phyloP scores from a whole-genome alignment of 768 basidiomycete genomes.

The Gloeopeniophorella convolvens region DNA sequence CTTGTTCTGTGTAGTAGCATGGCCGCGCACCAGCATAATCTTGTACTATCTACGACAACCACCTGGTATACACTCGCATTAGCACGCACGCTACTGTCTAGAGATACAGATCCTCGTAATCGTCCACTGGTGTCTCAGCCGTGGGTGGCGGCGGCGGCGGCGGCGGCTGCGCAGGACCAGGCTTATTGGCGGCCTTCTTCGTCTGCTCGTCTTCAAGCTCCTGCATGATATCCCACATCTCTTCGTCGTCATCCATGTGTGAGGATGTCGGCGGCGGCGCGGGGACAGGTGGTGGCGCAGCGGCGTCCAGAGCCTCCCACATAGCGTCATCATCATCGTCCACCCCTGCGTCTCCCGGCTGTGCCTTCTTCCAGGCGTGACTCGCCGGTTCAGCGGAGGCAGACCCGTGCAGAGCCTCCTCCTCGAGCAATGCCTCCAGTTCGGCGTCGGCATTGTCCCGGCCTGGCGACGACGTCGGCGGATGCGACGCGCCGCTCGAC shows the following conservation, averaged over 20 bases:
- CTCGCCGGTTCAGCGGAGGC: neutral
- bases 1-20: no score
- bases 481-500: slow-evolving; percentile 10
- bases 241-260: slow-evolving; percentile 44
- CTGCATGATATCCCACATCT: slow-evolving; percentile 65
- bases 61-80: neutral
- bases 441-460: slow-evolving; percentile 12
- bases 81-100: slow-evolving; percentile 3
- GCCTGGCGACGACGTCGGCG: slow-evolving; percentile 12
- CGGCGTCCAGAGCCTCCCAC: slow-evolving; percentile 28
- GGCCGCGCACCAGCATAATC: neutral
- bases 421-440: slow-evolving; percentile 18
- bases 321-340: slow-evolving; percentile 35
- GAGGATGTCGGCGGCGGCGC: slow-evolving; percentile 8
- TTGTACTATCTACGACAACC: neutral
- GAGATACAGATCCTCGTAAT: slow-evolving; percentile 62
- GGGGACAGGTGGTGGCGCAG: slow-evolving; percentile 2
- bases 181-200: neutral
- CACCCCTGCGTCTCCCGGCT: slow-evolving; percentile 15
- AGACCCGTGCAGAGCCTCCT: slow-evolving; percentile 10
- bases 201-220: slow-evolving; percentile 40
- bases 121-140: slow-evolving; percentile 17
- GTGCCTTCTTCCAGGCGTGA: slow-evolving; percentile 9
- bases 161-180: no score
- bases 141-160: neutral